Base-by-base conservation (phyloP, 208 protist genomes). In the Acanthamoeba culbertsoni region DNA sequence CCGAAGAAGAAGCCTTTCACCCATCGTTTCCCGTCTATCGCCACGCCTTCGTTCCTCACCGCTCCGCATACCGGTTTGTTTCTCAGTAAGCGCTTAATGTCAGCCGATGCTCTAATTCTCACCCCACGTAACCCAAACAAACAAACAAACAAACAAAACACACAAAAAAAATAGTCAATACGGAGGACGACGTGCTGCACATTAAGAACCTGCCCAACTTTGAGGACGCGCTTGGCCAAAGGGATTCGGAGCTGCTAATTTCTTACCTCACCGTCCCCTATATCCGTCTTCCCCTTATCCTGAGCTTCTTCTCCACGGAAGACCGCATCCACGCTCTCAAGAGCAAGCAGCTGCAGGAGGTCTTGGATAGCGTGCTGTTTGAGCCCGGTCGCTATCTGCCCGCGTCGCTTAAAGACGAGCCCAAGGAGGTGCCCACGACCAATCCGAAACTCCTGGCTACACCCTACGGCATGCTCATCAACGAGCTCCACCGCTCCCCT, bases 161-260 rank as follows among this genome's bases (percentile, higher is more conserved):
- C n/a, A 62, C 26, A 26, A 46, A 51, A n/a, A 20, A 16, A 16
- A 84, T 77, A n/a, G 88, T 95, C 68, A 62, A 84, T 33, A 98
- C 96, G 20, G 98, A 98, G 95, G 98, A 98, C 71, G 98, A 98
- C 92, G 95, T 98, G 28, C 95, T 98, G 90, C 97, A 98, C 93
- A 95, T 96, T 20, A 86, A 93, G 75, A 90, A 65, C 23, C 95
- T 98, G 31, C 97, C 97, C 43, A 96, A 94, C 31, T 98, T 98
- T 88, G 97, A 95, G 55, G 97, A 97, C 40, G 94, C 95, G 20
- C 95, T 98, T 42, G 96, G 84, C 57, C 73, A 79, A 35, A 97
- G 97, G 86, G 97, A 98, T 86, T 95, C 97, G 40, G 97, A 98
- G 93, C 95, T 97, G 91, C 95, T 98, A 68, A 94, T 98, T 7